Conservation (phyloP, 768 basidiomycete genomes). For the Mycena sanguinolenta region DNA sequence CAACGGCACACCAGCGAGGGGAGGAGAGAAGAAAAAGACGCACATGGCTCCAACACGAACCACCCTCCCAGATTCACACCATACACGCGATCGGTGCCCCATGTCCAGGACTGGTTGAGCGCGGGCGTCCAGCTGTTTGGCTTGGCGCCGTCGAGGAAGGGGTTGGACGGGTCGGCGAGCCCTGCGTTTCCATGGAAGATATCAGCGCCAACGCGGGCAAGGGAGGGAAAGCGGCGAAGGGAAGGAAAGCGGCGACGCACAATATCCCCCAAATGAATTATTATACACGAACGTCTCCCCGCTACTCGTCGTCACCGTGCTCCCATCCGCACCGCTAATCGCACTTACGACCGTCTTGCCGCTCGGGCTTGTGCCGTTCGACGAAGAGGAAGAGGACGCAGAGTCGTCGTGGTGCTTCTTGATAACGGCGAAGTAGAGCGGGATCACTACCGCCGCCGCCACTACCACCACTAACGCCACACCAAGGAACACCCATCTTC, state of each 20-base stretch:
- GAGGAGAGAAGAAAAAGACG: constrained; percentile 25
- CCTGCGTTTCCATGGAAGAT: background rate
- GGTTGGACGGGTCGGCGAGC: constrained; percentile 68
- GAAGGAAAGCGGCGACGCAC: constrained; percentile 2
- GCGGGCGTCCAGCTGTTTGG: constrained; percentile 87
- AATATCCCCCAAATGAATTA: constrained; percentile 22
- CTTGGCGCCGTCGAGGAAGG: constrained; percentile 80
- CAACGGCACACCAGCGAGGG: background rate
- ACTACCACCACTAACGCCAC: background rate
- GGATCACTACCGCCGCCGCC: background rate
- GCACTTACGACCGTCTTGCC: background rate
- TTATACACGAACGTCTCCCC: constrained; percentile 13
- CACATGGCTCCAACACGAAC: constrained; percentile 76
- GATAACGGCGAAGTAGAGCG: constrained; percentile 17
- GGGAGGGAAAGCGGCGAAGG: no score
- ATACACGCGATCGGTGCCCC: constrained; percentile 69
- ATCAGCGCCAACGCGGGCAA: background rate
- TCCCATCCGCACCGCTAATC: constrained; percentile 17
- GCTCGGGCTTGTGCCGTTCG: background rate
- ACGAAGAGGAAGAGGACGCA: background rate
- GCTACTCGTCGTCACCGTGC: background rate
- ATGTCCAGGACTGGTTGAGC: constrained; percentile 82
- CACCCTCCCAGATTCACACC: constrained; percentile 86
- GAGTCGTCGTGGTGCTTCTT: constrained; percentile 1
- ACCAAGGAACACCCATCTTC: background rate